phyloP scores from a whole-genome alignment of 1,284 basidiomycete species.

The Rhodotorula glutinis region DNA sequence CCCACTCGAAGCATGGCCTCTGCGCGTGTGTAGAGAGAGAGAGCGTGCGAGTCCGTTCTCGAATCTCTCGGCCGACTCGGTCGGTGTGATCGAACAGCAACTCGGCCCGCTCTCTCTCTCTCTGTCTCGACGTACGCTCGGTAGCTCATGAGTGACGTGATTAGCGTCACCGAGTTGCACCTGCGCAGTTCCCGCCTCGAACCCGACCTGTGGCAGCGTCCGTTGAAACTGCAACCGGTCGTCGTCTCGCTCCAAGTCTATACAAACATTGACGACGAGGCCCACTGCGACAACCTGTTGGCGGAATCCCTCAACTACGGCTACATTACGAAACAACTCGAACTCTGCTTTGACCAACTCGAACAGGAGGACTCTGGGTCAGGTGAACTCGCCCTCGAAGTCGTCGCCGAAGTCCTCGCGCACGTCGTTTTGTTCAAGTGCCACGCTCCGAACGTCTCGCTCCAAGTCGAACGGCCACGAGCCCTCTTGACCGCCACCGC shows the following conservation, averaged over 20 bases:
- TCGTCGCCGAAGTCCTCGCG: conserved; percentile 32
- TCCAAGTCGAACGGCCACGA: conserved; percentile 28
- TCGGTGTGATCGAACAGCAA: no score
- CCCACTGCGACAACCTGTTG: conserved; percentile 26
- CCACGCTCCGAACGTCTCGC: conserved; percentile 33
- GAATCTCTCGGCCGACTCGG: no score
- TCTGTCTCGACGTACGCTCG: not conserved
- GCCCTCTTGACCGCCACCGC: conserved; percentile 28
- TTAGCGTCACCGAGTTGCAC: conserved; percentile 41
- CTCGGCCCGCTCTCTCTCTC: not conserved
- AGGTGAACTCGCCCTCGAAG: conserved; percentile 19
- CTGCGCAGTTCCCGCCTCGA: conserved; percentile 34
- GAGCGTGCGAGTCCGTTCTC: not conserved
- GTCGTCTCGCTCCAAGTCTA: conserved; percentile 58
- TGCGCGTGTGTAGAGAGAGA: not conserved
- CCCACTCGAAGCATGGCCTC: not conserved
- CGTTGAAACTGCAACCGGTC: conserved; percentile 55
- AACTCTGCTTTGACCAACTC: conserved; percentile 21
- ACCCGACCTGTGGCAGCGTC: conserved; percentile 32
- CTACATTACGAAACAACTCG: conserved; percentile 51
- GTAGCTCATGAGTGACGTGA: conserved; percentile 34
- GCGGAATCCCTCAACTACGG: conserved; percentile 54
- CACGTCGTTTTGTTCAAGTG: conserved; percentile 29
- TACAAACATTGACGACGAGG: conserved; percentile 51
- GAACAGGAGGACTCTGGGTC: not conserved